Evolutionary conservation across 768 basidiomycete species (phyloP).

Genomic region (Amanita polypyramis): DNA sequence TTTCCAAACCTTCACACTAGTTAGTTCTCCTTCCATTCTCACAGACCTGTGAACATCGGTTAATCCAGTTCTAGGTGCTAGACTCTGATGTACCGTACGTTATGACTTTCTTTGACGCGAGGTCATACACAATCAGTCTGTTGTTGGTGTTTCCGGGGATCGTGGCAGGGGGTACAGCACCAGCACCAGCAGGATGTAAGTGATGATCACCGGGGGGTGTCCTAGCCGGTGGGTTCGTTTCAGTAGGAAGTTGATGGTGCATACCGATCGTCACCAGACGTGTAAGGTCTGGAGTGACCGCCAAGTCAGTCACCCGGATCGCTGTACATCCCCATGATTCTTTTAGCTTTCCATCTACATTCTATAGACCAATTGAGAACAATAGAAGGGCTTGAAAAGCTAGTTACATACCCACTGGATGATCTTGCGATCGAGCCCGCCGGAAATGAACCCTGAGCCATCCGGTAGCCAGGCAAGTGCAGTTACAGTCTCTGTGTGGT

Average conservation of each 20-base stretch:
- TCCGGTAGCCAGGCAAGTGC: slow-evolving; percentile 85
- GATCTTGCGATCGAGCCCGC: slow-evolving; percentile 76
- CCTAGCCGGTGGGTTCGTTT: slow-evolving; percentile 15
- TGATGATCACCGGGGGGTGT: slow-evolving; percentile 25
- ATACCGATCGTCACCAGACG: slow-evolving; percentile 82
- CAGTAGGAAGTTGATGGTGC: slow-evolving; percentile 21
- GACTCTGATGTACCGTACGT: slow-evolving; percentile 38
- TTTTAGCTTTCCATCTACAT: slow-evolving; percentile 58
- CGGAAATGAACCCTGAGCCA: slow-evolving; percentile 82
- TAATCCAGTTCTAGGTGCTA: slow-evolving; percentile 3
- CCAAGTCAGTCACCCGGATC: slow-evolving; percentile 81
- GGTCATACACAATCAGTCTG: slow-evolving; percentile 69
- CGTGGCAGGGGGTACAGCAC: slow-evolving; percentile 19
- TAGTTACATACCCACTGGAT: slow-evolving; percentile 62
- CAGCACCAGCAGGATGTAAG: slow-evolving; percentile 22
- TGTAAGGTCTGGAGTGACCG: slow-evolving; percentile 75
- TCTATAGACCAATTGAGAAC: slow-evolving; percentile 32
- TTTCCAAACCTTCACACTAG: slow-evolving; percentile 77
- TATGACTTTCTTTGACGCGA: slow-evolving; percentile 56
- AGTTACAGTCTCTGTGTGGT: slow-evolving; percentile 77
- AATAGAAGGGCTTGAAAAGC: slow-evolving; percentile 8
- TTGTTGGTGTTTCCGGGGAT: slow-evolving; percentile 33
- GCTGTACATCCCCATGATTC: slow-evolving; percentile 60
- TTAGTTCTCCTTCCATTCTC: slow-evolving; percentile 68
- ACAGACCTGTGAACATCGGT: slow-evolving; percentile 38